phyloP scores from a whole-genome alignment of 768 basidiomycete genomes.

The Hygrophorus pudorinus region DNA sequence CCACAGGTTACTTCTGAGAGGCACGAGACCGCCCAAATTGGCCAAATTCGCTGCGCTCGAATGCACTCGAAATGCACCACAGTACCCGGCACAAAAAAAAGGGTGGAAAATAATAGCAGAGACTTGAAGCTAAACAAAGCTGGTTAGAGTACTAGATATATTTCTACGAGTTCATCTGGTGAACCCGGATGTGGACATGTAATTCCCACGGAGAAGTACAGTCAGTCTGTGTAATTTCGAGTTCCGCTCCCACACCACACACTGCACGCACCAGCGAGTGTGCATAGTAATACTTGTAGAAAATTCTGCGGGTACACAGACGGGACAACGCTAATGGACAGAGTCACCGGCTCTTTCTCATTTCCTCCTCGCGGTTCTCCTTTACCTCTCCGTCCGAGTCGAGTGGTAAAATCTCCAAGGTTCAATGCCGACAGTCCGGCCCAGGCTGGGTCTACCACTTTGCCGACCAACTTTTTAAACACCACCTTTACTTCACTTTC shows the following conservation, averaged over 20 bases:
- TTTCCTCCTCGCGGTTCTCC: constrained; percentile 47
- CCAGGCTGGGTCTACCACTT: constrained; percentile 34
- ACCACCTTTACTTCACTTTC: constrained; percentile 55
- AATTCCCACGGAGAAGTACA: neutral
- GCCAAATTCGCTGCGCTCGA: no score
- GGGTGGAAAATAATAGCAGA: no score
- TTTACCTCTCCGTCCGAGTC: constrained; percentile 20
- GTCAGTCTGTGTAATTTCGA: neutral
- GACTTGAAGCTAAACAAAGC: no score
- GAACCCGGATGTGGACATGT: no score
- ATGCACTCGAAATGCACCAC: no score
- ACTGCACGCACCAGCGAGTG: constrained; percentile 3
- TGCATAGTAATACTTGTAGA: constrained; percentile 14
- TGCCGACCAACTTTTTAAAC: constrained; percentile 39
- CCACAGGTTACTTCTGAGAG: no score
- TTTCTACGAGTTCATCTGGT: no score
- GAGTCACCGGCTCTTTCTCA: constrained; percentile 26
- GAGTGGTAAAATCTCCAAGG: constrained; percentile 54
- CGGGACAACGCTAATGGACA: constrained; percentile 27
- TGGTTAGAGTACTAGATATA: no score
- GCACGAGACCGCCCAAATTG: no score
- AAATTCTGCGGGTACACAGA: constrained; percentile 16
- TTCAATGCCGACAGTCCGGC: constrained; percentile 37
- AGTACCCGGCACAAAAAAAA: no score
- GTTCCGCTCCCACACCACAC: constrained; percentile 1